Evolutionary conservation across 352 stramenopile genomes (phyloP), one percentile per base, ranked within the genome.

Genomic region (Pythium periplocum): DNA sequence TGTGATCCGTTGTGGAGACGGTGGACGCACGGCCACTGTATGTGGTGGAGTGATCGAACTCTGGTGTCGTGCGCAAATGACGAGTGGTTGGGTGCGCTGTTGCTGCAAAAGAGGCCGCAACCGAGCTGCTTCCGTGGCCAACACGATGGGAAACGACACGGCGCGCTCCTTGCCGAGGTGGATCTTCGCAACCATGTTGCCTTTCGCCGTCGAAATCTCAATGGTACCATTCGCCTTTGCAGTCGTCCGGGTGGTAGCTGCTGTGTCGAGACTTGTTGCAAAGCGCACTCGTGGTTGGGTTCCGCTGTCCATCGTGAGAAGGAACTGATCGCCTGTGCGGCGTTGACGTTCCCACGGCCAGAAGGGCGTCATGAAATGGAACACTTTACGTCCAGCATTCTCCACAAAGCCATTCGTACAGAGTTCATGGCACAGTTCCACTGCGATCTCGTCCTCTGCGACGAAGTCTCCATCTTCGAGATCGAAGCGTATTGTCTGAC

Each of bases 381-480:
- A 83, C 7, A 86, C 46, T 34, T 68, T 69, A 9, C 73, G 69
- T 4, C 59, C 62, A n/a, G 68, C 59, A 59, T 87, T 87, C 50
- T 87, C 75, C 4, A 78, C 78, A 43, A 76, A 84, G 0, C 79
- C 82, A 43, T 78, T 84, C n/a, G 81, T 67, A 50, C 82, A 93
- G 12, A 93, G 55, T 37, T 93, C 79, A 44, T 93, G 82, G 44
- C 82, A 93, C 42, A 88, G 64, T 45, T 87, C 75, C 1, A 75
- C 69, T 9, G 59, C 64, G 47, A 93, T 79, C 35, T 85, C 68
- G 37, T 86, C 66, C 51, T 83, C 69, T 1, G 75, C 68, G 6
- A 69, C 53, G 9, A 73, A 56, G 12, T 66, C 64, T 3, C 68
- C 57, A 30, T 66, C 41, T 0, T 57, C 41, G 17, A 76, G 48